A percentile compares a stretch with the other conserved stretches of the same genome.
Evolutionary conservation across 179 eudicot genomes (phyloP).

Genomic region (Beta corolliflora): DNA sequence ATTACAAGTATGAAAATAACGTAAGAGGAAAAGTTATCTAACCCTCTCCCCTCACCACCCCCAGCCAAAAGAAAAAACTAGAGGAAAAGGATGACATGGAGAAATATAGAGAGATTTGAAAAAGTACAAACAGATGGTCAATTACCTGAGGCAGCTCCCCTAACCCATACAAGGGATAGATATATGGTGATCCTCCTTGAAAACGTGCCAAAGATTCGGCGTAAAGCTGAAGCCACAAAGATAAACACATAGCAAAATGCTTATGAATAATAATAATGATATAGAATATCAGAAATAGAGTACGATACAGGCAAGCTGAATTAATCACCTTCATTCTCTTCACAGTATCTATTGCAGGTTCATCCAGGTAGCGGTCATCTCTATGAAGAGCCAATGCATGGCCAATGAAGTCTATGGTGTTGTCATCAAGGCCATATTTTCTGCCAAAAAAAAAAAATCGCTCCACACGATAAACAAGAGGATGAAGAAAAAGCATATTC

Average conservation of each 20-base stretch:
- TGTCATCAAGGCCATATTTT: slow-evolving; percentile 80
- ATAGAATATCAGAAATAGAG: background rate
- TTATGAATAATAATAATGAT: background rate
- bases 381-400: slow-evolving; percentile 76
- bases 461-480: background rate
- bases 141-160: slow-evolving; percentile 89
- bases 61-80: too few species aligned
- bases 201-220: slow-evolving; percentile 87
- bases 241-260: background rate
- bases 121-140: too few species aligned
- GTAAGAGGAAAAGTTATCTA: background rate
- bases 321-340: slow-evolving; percentile 73
- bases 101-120: too few species aligned
- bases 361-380: slow-evolving; percentile 63
- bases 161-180: slow-evolving; percentile 77
- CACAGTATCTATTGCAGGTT: slow-evolving; percentile 71
- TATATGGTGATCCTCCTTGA: slow-evolving; percentile 84
- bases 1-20: background rate
- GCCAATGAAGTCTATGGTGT: slow-evolving; percentile 82
- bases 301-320: background rate
- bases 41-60: background rate
- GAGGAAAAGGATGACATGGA: too few species aligned
- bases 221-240: slow-evolving; percentile 47
- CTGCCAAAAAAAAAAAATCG: slow-evolving; percentile 26
- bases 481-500: background rate